Evolutionary conservation across 345 rosid genomes (phyloP).

Genomic region (Populus ilicifolia): DNA sequence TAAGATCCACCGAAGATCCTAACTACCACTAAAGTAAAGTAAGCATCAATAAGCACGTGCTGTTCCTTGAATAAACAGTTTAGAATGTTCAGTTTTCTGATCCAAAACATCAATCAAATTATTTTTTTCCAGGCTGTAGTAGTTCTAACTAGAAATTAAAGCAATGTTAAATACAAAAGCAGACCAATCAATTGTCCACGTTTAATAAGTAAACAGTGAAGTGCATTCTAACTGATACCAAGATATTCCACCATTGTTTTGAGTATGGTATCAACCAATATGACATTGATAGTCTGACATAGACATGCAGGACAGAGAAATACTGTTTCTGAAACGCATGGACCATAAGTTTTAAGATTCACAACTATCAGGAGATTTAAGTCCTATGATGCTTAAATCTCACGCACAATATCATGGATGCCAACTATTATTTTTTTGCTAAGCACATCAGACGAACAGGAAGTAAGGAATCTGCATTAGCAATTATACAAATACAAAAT

Average conservation of each 20-base stretch:
- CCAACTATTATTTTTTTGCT: not conserved
- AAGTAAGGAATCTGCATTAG: slow-evolving; percentile 7
- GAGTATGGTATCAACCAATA: not conserved
- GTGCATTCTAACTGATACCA: not conserved
- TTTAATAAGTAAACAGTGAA: not conserved
- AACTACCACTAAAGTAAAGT: not conserved
- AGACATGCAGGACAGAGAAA: not conserved
- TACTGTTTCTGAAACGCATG: not conserved
- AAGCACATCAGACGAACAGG: slow-evolving; percentile 5
- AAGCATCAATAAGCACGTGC: not conserved
- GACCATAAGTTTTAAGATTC: not conserved
- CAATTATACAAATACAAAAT: not conserved
- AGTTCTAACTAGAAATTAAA: not conserved
- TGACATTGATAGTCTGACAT: not conserved
- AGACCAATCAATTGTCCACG: not conserved
- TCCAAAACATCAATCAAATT: not conserved
- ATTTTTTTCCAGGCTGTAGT: not conserved
- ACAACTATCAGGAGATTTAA: not conserved
- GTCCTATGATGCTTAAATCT: slow-evolving; percentile 10
- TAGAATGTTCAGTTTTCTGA: not conserved
- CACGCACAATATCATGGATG: not conserved
- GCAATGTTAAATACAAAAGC: not conserved
- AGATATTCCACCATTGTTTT: not conserved
- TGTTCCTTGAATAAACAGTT: not conserved
- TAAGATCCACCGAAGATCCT: not conserved